Conservation (phyloP, 1,139 yeast species). For the Candida anutae region DNA sequence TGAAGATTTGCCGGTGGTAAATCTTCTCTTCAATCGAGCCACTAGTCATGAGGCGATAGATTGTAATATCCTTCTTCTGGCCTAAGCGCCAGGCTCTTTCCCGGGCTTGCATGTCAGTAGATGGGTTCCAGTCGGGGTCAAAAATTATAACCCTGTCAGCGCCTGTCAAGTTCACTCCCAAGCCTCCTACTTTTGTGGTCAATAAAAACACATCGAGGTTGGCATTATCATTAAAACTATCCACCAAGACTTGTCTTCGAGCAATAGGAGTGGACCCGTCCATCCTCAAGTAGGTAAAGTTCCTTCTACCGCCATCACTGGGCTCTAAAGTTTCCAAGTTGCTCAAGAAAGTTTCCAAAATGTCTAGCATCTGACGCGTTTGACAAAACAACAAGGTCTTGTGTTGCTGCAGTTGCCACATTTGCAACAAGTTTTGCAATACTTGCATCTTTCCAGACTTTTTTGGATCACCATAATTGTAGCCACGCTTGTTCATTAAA, state of each 20-base stretch:
- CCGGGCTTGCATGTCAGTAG: slow-evolving; percentile 93
- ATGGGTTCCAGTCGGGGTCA: slow-evolving; percentile 99
- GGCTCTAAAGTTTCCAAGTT: slow-evolving; percentile 27
- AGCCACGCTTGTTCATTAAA: slow-evolving; percentile 32
- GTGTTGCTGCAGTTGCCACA: slow-evolving; percentile 76
- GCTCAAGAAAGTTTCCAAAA: slow-evolving; percentile 56
- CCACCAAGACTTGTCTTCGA: slow-evolving; percentile 71
- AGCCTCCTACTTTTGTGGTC: slow-evolving; percentile 93
- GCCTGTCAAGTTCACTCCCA: slow-evolving; percentile 90
- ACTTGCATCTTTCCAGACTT: slow-evolving; percentile 92
- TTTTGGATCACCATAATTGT: slow-evolving; percentile 53
- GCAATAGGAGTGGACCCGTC: slow-evolving; percentile 88
- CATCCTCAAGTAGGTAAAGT: slow-evolving; percentile 66
- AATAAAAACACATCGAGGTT: slow-evolving; percentile 60
- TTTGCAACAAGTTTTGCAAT: slow-evolving; percentile 59
- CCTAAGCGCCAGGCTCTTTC: slow-evolving; percentile 98
- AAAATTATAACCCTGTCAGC: slow-evolving; percentile 90
- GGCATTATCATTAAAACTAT: slow-evolving; percentile 60
- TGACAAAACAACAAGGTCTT: slow-evolving; percentile 82
- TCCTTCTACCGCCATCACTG: slow-evolving; percentile 8
- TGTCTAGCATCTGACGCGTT: slow-evolving; percentile 89
- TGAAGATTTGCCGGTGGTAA: slow-evolving; percentile 92
- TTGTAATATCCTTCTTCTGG: slow-evolving; percentile 88
- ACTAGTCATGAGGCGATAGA: slow-evolving; percentile 85
- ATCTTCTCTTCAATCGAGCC: slow-evolving; percentile 96